Conservation (phyloP, 2,329 filamentous ascomycete genomes). For the Cercospora janseana region DNA sequence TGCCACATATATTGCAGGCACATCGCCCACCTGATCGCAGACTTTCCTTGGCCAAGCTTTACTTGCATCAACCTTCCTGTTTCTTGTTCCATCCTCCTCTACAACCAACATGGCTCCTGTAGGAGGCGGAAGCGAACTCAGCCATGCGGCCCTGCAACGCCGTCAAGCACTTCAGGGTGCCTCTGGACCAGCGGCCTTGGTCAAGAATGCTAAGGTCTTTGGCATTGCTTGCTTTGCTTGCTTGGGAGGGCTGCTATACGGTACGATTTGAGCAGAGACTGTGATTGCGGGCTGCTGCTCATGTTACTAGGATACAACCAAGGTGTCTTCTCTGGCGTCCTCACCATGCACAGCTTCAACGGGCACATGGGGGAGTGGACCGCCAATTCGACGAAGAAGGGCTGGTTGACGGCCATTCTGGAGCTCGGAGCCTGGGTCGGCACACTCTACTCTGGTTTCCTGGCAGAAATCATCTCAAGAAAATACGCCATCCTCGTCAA, state of each 20-base stretch:
- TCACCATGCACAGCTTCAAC: slow-evolving; percentile 51
- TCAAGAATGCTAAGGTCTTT: slow-evolving; percentile 55
- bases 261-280: slow-evolving; percentile 33
- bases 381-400: slow-evolving; percentile 42
- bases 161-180: slow-evolving; percentile 42
- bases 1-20: slow-evolving; percentile 14
- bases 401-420: slow-evolving; percentile 61
- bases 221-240: slow-evolving; percentile 56
- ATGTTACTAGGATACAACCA: slow-evolving; percentile 66
- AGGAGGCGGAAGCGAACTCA: slow-evolving; percentile 38
- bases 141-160: slow-evolving; percentile 43
- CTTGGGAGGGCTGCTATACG: slow-evolving; percentile 57
- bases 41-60: background rate
- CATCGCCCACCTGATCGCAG: background rate
- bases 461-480: slow-evolving; percentile 63
- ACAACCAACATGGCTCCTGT: slow-evolving; percentile 40
- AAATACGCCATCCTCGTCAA: slow-evolving; percentile 69
- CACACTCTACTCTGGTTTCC: slow-evolving; percentile 64
- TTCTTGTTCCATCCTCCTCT: background rate
- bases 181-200: slow-evolving; percentile 49
- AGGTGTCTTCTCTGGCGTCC: slow-evolving; percentile 71
- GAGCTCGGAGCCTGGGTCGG: slow-evolving; percentile 78
- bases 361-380: slow-evolving; percentile 41
- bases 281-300: background rate
- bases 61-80: background rate